Conservation (phyloP, 805 yeast genomes). For the Brettanomyces naardenensis region DNA sequence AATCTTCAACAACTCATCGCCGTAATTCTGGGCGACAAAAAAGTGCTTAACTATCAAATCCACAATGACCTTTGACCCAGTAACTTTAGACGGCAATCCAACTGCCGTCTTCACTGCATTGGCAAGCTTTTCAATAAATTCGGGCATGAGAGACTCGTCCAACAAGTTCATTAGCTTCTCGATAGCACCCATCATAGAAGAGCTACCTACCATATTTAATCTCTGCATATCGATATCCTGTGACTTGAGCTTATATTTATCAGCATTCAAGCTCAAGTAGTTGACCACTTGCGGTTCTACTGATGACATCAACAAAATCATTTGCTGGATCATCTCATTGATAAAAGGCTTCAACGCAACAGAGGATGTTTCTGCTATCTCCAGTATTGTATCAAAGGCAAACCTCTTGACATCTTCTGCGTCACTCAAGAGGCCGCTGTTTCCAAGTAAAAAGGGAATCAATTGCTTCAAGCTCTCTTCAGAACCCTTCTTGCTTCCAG, state of each 20-base stretch:
- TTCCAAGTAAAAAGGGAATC: conserved; percentile 74
- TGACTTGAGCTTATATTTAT: conserved; percentile 67
- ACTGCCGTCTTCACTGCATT: conserved; percentile 59
- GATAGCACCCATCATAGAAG: conserved; percentile 85
- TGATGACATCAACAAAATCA: conserved; percentile 69
- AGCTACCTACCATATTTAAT: conserved; percentile 60
- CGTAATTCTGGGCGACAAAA: conserved; percentile 37
- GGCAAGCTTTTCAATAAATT: conserved; percentile 41
- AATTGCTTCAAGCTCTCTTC: conserved; percentile 43
- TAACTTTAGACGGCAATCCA: conserved; percentile 87
- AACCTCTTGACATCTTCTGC: conserved; percentile 78
- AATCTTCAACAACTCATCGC: conserved; percentile 54
- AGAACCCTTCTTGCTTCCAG: conserved; percentile 38
- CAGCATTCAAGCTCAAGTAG: conserved; percentile 81
- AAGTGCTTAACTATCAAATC: conserved; percentile 51
- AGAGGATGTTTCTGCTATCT: conserved; percentile 60
- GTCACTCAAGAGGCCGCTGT: conserved; percentile 72
- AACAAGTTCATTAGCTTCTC: conserved; percentile 58
- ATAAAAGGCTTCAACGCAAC: conserved; percentile 55
- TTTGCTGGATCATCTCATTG: conserved; percentile 59
- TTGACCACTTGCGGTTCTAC: conserved; percentile 88
- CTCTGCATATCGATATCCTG: conserved; percentile 74
- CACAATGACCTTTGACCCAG: conserved; percentile 69
- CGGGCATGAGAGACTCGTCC: conserved; percentile 42
- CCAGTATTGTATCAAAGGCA: conserved; percentile 67